Base-by-base conservation (phyloP, 176 grass and related monocot genomes). In the Canna indica region DNA sequence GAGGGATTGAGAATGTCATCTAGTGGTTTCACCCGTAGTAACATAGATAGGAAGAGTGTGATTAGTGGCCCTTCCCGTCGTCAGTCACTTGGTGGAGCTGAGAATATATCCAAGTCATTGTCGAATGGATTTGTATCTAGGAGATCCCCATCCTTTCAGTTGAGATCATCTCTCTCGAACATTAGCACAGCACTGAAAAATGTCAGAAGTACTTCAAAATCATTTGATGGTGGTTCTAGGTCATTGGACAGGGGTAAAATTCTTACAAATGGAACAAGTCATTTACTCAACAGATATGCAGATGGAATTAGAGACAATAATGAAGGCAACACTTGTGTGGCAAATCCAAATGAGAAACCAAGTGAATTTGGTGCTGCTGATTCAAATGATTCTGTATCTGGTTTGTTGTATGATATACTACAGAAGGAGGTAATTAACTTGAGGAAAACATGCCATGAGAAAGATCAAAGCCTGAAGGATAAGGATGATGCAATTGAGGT, bases 401-500 rank as follows among this genome's bases (percentile, higher is more conserved):
- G 88, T 25, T 66, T 96, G 73, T 81, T 96, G 13, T 96, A 96
- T 86, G 92, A 96, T 56, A 81, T 91, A 74, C 66, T 96, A 70
- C 88, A 96, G 70, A 96, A 96, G 79, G 92, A 96, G 71, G 92
- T 96, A 10, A 73, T 96, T 74, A 82, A 66, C 32, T 84, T 96
- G 69, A 82, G 92, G 71, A 96, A 91, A 83, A 62, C 85, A 76
- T 88, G 92, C 61, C 70, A 89, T 77, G 92, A 96, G 81, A 96
- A 85, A 80, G 92, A 91, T 62, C 88, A 96, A 76, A 85, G 81
- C 63, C 81, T 96, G 68, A 96, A 89, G 78, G 92, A 96, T 74
- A 91, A 89, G 79, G 85, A 96, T 73, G 85, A 88, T 80, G 92
- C 92, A 64, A 96, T 96, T 74, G 92, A 91, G 92, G 92, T 91